Evolutionary conservation across 768 basidiomycete genomes (phyloP), one percentile per base, ranked within the genome.

Genomic region (Calocera viscosa): DNA sequence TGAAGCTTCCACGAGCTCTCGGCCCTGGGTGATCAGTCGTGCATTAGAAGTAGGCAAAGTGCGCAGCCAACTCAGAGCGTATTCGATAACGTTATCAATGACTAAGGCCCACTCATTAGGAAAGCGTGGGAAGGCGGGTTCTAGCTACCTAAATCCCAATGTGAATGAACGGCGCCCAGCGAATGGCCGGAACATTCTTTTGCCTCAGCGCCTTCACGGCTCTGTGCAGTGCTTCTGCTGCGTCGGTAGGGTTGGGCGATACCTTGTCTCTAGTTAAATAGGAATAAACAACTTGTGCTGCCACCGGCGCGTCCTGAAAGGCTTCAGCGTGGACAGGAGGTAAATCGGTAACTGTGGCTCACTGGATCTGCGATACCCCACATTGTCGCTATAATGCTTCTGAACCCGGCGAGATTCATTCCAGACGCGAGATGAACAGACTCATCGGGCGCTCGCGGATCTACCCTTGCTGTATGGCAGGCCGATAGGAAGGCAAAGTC

Each of bases 401-500:
- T 49, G 60, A 71, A 77, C 2, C 77, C 76, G 0, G 72, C 72
- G 35, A 73, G 67, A 60, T 78, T 68, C 77, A 82, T 78, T 1
- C 77, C 79, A 0, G 77, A 78, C 0, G 81, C 77, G 1, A 82
- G 69, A 72, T 81, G 80, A 8, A 82, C 69, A 0, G 73, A 75
- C 64, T 81, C 80, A 5, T 79, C 75, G 0, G 75, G 66, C 0
- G 76, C 74, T 64, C 68, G 75, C 71, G 71, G 63, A 30, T 75
- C 73, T 1, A 80, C 78, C 40, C 68, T 74, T 0, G 78, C 79
- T 3, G 78, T 82, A 66, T 82, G 75, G 67, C 81, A 82, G 0
- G 81, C 81, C 3, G 81, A 81, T 1, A 82, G 75, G 70, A 81
- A 80, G 0, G 77, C 81, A 47, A 82, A 72, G 41, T 77, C 67